Base-by-base conservation (phyloP, 2,329 filamentous ascomycete species). In the Xylogone sp. region DNA sequence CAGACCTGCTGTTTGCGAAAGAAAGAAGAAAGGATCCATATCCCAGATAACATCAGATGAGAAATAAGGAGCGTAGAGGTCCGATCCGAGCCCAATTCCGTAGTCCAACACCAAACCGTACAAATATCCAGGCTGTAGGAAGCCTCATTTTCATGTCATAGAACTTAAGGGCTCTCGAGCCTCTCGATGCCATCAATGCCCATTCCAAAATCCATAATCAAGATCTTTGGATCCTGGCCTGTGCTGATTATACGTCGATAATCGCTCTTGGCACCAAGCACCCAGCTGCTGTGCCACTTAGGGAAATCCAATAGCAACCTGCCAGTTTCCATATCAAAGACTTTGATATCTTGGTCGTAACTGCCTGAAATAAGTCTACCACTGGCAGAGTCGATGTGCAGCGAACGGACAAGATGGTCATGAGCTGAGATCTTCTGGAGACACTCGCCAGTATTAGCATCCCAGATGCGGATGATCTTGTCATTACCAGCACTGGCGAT, bases 221-320 rank as follows among this genome's bases (percentile, higher is more conserved):
- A 73, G 48, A 95, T 91, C 66, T 95, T 87, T 29, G 92, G 88
- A 64, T 97, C 92, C 70, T 99, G 94, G 46, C 92, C 94, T 1
- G 93, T 96, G 62, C 90, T 94, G 56, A 99, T 89, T 56, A 99
- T 94, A 55, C 94, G 84, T 53, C 93, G 81, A 69, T 97, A 97
- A 67, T 99, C 93, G 56, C 89, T 92, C 77, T 97, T 97, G 48
- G 94, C 94, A 57, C 90, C 92, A 53, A 99, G 74, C 64, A 99
- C 95, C 94, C 94, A 99, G 70, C 90, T 96, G 10, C 87, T 87
- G 53, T 96, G 96, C 91, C 92, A 97, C 59, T 88, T 85, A n/a
- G 91, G 88, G 63, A 97, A 93, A 61, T 91, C 86, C 56, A 95
- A 82, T 54, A 93, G 79, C 59, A 90, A 79, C 45, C 84, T 75